Percentiles rank a stretch among this genome's conserved stretches.
These are phyloP conservation scores for Colletotrichum higginsianum DNA, from an alignment of 2,329 filamentous ascomycete species.

Conservation along the genomic window DNA sequence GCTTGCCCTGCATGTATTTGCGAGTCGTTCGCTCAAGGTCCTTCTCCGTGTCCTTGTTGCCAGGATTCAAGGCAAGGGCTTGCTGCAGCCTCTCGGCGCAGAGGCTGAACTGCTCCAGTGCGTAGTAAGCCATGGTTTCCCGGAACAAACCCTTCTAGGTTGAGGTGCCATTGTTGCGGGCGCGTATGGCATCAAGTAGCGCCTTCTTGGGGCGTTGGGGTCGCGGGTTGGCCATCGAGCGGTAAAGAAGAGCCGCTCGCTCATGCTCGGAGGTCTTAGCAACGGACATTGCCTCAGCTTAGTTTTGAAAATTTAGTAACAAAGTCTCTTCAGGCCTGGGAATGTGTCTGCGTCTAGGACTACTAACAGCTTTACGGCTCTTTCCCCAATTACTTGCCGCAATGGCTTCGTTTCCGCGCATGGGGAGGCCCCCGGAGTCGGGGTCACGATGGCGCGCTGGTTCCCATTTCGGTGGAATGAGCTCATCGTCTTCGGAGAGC, in stretches of 20 bases:
- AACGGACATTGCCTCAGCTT: constrained; percentile 53
- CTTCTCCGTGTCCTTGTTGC: constrained; percentile 49
- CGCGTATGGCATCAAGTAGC: constrained; percentile 48
- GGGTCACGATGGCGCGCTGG: constrained; percentile 14
- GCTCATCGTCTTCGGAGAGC: constrained; percentile 53
- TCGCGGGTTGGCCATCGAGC: constrained; percentile 52
- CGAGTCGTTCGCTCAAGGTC: constrained; percentile 47
- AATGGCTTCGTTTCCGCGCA: constrained; percentile 54
- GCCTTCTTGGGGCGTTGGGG: constrained; percentile 50
- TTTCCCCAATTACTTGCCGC: constrained; percentile 46
- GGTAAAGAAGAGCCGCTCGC: constrained; percentile 53
- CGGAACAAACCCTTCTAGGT: constrained; percentile 62
- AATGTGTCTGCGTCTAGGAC: not conserved
- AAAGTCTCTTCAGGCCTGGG: not conserved
- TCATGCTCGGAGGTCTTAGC: constrained; percentile 54
- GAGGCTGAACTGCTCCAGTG: constrained; percentile 54
- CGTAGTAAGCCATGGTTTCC: constrained; percentile 61
- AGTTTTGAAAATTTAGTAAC: constrained; percentile 48
- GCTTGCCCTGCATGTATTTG: not conserved
- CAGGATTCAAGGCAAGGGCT: constrained; percentile 52
- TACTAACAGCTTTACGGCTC: constrained; percentile 52
- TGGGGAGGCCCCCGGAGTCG: constrained; percentile 45
- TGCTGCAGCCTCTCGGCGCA: constrained; percentile 53
- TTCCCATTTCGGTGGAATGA: constrained; percentile 57
- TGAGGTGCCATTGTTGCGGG: constrained; percentile 30